phyloP scores from a whole-genome alignment of 306 rosid genomes.

The Malus orientalis region DNA sequence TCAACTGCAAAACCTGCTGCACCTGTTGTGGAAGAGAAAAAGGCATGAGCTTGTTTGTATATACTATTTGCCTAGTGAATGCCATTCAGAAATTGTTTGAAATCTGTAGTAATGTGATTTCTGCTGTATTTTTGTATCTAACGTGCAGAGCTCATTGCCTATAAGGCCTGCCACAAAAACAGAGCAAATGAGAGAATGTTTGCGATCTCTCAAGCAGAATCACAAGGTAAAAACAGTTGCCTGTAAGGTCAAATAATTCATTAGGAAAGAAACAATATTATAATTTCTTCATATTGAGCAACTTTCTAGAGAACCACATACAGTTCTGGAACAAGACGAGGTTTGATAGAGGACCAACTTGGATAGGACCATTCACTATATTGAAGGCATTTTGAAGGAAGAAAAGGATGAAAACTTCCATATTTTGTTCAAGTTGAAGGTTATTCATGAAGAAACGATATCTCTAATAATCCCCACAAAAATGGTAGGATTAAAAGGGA shows the following conservation, averaged over 20 bases:
- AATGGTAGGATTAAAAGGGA: too few relatives aligned
- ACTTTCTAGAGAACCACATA: neutral
- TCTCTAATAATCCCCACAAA: too few relatives aligned
- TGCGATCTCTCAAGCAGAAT: slow-evolving; percentile 83
- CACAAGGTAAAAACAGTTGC: slow-evolving; percentile 67
- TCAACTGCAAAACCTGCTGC: slow-evolving; percentile 57
- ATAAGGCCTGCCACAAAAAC: slow-evolving; percentile 77
- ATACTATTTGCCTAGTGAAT: neutral
- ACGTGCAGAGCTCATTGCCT: slow-evolving; percentile 59
- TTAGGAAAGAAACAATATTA: neutral
- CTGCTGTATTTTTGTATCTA: slow-evolving; percentile 8
- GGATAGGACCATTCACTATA: too few relatives aligned
- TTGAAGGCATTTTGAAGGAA: too few relatives aligned
- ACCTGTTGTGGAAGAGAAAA: slow-evolving; percentile 81
- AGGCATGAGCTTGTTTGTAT: slow-evolving; percentile 37
- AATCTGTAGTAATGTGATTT: neutral
- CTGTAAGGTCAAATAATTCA: neutral
- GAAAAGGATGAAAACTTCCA: too few relatives aligned
- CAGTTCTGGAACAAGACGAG: neutral
- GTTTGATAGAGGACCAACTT: too few relatives aligned
- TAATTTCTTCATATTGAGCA: neutral
- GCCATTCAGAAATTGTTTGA: neutral
- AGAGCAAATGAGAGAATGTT: slow-evolving; percentile 91
- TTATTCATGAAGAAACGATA: too few relatives aligned
- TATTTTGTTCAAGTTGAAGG: too few relatives aligned